Conservation (phyloP, 371 early-diverging fungal species). For the Scutellospora calospora region DNA sequence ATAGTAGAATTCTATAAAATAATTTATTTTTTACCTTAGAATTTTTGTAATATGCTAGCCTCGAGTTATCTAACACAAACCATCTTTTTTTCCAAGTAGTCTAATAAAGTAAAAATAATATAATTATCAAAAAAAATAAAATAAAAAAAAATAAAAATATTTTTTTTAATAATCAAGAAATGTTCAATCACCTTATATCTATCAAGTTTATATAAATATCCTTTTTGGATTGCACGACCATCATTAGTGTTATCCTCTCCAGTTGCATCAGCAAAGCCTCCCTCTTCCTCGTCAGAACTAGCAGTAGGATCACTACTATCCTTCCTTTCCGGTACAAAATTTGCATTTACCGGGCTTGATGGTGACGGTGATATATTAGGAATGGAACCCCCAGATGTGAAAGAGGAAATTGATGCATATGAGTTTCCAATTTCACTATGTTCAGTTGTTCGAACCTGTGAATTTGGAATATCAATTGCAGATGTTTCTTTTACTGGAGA, state of each 20-base stretch:
- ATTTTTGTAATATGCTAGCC: slow-evolving; percentile 83
- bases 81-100: slow-evolving; percentile 84
- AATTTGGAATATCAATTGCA: slow-evolving; percentile 14
- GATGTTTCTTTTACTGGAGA: neutral
- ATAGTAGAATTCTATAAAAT: neutral
- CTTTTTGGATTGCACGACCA: slow-evolving; percentile 15
- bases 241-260: neutral
- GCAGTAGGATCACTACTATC: slow-evolving; percentile 34
- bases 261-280: neutral
- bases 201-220: slow-evolving; percentile 38
- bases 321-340: slow-evolving; percentile 34
- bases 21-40: slow-evolving; percentile 61
- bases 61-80: slow-evolving; percentile 83
- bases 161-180: neutral
- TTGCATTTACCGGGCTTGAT: slow-evolving; percentile 24
- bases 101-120: slow-evolving; percentile 48
- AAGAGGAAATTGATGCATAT: slow-evolving; percentile 11
- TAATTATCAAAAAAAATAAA: neutral
- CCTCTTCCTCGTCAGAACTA: slow-evolving; percentile 40
- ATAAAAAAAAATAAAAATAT: neutral
- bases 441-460: neutral
- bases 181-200: slow-evolving; percentile 30
- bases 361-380: slow-evolving; percentile 19
- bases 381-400: neutral
- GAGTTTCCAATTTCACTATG: slow-evolving; percentile 2